These are phyloP conservation scores for Phytophthora meadii DNA, from an alignment of 352 stramenopile species.

Conservation along the genomic window DNA sequence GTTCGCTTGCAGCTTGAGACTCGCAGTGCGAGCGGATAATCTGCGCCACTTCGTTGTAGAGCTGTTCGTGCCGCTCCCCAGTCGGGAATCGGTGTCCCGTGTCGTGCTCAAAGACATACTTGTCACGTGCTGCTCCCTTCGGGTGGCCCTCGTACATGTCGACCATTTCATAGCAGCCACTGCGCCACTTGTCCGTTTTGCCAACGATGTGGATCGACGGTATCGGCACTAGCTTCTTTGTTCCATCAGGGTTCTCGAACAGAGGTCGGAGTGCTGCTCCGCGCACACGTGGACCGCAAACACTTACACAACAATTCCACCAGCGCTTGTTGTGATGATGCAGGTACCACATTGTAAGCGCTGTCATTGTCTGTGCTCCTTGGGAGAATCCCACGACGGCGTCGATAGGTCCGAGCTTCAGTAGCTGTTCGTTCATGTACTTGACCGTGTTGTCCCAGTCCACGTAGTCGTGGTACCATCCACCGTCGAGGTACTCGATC, in stretches of 20 bases:
- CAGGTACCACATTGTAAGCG: conserved; percentile 55
- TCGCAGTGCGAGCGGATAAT: conserved; percentile 39
- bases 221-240: conserved; percentile 45
- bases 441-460: conserved; percentile 52
- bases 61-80: conserved; percentile 35
- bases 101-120: conserved; percentile 54
- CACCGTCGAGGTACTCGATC: conserved; percentile 33
- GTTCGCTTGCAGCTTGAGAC: not conserved
- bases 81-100: conserved; percentile 50
- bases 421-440: conserved; percentile 57
- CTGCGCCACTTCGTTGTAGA: conserved; percentile 41
- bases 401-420: conserved; percentile 58
- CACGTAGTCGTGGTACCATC: conserved; percentile 58
- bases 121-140: conserved; percentile 20
- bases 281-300: conserved; percentile 42
- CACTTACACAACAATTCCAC: conserved; percentile 65
- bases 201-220: conserved; percentile 73
- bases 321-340: conserved; percentile 34
- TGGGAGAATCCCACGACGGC: conserved; percentile 78
- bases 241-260: conserved; percentile 48
- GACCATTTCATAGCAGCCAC: conserved; percentile 47
- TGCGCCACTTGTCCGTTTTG: conserved; percentile 59
- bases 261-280: conserved; percentile 32
- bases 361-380: conserved; percentile 54
- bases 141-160: conserved; percentile 47